phyloP scores from a whole-genome alignment of 305 asterid species.

The Fraxinus baroniana region DNA sequence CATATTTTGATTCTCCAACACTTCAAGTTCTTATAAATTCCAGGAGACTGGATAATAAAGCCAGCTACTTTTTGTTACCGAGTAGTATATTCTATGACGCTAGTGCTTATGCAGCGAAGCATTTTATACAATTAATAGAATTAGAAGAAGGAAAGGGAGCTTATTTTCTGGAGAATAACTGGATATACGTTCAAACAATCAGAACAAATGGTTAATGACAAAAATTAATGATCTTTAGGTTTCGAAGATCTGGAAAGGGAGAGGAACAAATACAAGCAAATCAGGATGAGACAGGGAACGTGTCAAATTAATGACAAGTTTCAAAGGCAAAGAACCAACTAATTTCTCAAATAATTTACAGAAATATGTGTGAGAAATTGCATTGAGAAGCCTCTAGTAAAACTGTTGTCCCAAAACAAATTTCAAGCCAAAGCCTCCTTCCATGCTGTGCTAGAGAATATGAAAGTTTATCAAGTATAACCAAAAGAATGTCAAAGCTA shows the following conservation, averaged over 20 bases:
- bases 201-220: not conserved
- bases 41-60: not conserved
- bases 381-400: not conserved
- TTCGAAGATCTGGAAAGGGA: not conserved
- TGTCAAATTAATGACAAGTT: not conserved
- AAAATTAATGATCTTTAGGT: not conserved
- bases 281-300: not conserved
- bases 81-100: not conserved
- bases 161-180: not conserved
- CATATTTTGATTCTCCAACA: not conserved
- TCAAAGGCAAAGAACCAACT: conserved; percentile 6
- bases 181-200: not conserved
- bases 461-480: not conserved
- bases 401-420: not conserved
- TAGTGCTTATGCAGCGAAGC: not conserved
- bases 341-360: conserved; percentile 1
- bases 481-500: not conserved
- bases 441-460: not conserved
- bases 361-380: not conserved
- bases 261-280: not conserved
- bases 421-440: not conserved
- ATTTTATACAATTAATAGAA: not conserved
- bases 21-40: not conserved
- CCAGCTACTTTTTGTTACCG: not conserved
- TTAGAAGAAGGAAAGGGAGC: not conserved